These are phyloP conservation scores for Blastobotrys chiropterorum DNA, from an alignment of 805 yeast species.

Conservation along the genomic window DNA sequence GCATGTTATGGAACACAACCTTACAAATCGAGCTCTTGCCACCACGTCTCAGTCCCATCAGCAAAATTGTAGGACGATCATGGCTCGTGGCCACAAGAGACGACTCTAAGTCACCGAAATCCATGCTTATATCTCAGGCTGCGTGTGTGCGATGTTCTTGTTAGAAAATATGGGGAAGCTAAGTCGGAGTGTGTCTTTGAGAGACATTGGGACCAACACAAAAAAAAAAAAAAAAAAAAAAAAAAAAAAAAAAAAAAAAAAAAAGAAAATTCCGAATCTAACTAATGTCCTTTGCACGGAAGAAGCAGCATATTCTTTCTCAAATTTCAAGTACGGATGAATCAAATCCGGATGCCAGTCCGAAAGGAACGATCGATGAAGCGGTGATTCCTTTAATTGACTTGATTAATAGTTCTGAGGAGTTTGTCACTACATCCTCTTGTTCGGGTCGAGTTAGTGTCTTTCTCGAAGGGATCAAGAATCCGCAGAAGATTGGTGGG, in stretches of 20 bases:
- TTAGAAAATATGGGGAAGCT: background rate
- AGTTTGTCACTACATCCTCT: conserved; percentile 81
- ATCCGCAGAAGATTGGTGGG: conserved; percentile 48
- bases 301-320: conserved; percentile 47
- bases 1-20: conserved; percentile 95
- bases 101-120: conserved; percentile 13
- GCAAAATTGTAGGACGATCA: conserved; percentile 59
- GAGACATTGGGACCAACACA: background rate
- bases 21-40: conserved; percentile 95
- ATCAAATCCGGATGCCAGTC: conserved; percentile 46
- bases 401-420: conserved; percentile 53
- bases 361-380: conserved; percentile 81
- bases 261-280: conserved; percentile 13
- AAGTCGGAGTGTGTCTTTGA: too few relatives aligned
- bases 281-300: conserved; percentile 50
- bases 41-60: conserved; percentile 76
- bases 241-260: background rate
- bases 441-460: conserved; percentile 86
- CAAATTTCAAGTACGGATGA: conserved; percentile 44
- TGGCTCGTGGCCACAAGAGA: conserved; percentile 12
- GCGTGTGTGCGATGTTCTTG: background rate
- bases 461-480: conserved; percentile 66
- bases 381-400: conserved; percentile 66
- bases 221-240: too few relatives aligned
- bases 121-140: background rate